phyloP scores from a whole-genome alignment of 2,329 filamentous ascomycete genomes.

The Penicillium sp. region DNA sequence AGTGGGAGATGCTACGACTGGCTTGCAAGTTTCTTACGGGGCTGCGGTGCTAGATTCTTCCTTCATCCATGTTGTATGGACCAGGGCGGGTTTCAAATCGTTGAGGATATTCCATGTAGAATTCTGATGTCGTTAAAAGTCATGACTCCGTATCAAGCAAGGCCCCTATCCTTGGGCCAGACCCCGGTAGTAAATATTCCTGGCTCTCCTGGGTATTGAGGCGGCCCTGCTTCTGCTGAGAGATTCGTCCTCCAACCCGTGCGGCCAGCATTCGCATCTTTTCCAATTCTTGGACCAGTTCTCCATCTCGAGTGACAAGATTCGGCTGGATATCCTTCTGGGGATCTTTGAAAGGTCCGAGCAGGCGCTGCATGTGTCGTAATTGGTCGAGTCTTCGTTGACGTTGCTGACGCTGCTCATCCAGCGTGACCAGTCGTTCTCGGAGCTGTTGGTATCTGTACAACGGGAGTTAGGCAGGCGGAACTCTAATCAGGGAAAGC shows the following conservation, averaged over 20 bases:
- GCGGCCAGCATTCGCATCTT: slow-evolving; percentile 57
- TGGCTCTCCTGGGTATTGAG: slow-evolving; percentile 24
- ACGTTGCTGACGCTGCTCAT: slow-evolving; percentile 52
- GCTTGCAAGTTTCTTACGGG: background rate
- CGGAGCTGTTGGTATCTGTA: slow-evolving; percentile 51
- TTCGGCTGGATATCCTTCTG: slow-evolving; percentile 61
- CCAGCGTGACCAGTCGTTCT: slow-evolving; percentile 53
- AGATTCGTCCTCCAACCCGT: slow-evolving; percentile 48
- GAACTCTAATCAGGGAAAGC: slow-evolving; percentile 25
- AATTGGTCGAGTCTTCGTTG: slow-evolving; percentile 56
- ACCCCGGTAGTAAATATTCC: slow-evolving; percentile 35
- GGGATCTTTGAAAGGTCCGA: slow-evolving; percentile 58
- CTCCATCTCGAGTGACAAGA: slow-evolving; percentile 58
- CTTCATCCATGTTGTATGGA: slow-evolving; percentile 13
- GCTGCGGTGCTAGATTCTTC: slow-evolving; percentile 13
- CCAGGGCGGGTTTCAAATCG: slow-evolving; percentile 22
- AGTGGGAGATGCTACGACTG: background rate
- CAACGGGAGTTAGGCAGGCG: slow-evolving; percentile 33
- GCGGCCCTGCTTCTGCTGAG: slow-evolving; percentile 34
- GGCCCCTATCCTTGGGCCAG: slow-evolving; percentile 43
- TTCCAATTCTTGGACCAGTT: slow-evolving; percentile 57
- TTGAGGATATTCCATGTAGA: background rate
- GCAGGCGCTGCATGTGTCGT: slow-evolving; percentile 52
- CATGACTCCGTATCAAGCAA: slow-evolving; percentile 43
- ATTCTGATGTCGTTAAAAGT: slow-evolving; percentile 33